Base-by-base conservation (phyloP, 208 protist species). In the Angomonas deanei region DNA sequence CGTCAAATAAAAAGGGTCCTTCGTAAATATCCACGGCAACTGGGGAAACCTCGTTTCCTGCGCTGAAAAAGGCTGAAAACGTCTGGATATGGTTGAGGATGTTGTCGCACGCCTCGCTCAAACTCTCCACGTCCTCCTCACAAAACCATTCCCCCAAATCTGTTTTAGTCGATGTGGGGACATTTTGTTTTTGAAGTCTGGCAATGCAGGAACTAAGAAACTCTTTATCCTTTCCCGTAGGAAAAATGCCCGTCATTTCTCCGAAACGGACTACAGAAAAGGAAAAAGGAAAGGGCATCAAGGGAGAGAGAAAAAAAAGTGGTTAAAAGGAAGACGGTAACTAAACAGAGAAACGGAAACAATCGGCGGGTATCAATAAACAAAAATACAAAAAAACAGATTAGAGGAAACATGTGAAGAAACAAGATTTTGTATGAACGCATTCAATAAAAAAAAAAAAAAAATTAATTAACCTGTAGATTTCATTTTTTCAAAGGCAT, bases 201-300 rank as follows among this genome's bases (percentile, higher is more conserved):
- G 42, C 47, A 23, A 79, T 70, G 66, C 74, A 82, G 15, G 33
- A 4, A 36, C 76, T 17, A 21, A 86, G 67, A 27, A 15, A 36
- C n/a, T 66, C 66, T 24, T 55, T 64, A 31, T 86, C 69, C 21
- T 64, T 38, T 19, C 63, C 15, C 31, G 55, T 71, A 10, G 74
- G 78, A 56, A 69, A 77, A 17, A 69, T 58, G 54, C 78, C 60
- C 38, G 78, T 66, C 78, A 85, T 85, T 15, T 61, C 19, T n/a
- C n/a, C n/a, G n/a, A n/a, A n/a, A n/a, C n/a, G n/a, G n/a, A n/a
- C n/a, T 53, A 64, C 48, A 53, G 32, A 3, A 34, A 27, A 60
- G 42, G 58, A 55, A 52, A 34, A 68, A 54, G 33, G 42, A 34
- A 17, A 54, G 24, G 38, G 31, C 26, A 64, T 52, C 31, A 48